Base-by-base conservation (phyloP, 2,329 filamentous ascomycete species). In the Geoglossum cookeanum region DNA sequence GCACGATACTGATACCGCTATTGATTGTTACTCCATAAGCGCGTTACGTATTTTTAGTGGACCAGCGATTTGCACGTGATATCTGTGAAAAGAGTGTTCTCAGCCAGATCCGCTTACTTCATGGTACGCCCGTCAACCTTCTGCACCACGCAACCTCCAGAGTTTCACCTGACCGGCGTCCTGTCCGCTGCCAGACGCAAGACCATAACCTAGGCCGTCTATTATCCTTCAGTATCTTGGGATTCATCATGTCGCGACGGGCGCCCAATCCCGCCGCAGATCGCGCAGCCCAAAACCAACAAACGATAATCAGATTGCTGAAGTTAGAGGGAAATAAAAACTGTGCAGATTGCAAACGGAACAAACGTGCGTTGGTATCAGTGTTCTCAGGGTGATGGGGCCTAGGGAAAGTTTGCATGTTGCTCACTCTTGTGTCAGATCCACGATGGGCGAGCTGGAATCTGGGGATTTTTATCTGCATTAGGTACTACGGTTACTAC, bases 371-470 rank as follows among this genome's bases (percentile, higher is more conserved):
- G 84, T 74, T 35, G 33, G 35, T 51, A 32, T 29, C 15, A 33
- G 27, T 9, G 22, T 33, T 13, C n/a, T 3, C 22, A 13, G 32
- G 9, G n/a, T 37, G 5, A 32, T 37, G 13, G 5, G 9, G 30
- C 5, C 15, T 9, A 7, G 30, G 7, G 8, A 37, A 22, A 17
- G 15, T n/a, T 30, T 17, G 42, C 27, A 15, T 7, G 22, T 49
- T 22, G n/a, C 42, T 22, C n/a, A 45, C n/a, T 45, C n/a, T 45
- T 45, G 9, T 22, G 17, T 5, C 68, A 94, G 88, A 96, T 74
- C 92, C 92, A 60, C 81, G 92, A 85, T 98, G 92, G 92, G 92
- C 92, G 35, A 96, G 89, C 68, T 98, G 92, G 92, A 98, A 98
- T 69, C 74, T 98, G 57, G 92, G 92, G 65, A 83, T 98, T 67